phyloP scores from a whole-genome alignment of 345 rosid genomes.

The Turritis glabra region DNA sequence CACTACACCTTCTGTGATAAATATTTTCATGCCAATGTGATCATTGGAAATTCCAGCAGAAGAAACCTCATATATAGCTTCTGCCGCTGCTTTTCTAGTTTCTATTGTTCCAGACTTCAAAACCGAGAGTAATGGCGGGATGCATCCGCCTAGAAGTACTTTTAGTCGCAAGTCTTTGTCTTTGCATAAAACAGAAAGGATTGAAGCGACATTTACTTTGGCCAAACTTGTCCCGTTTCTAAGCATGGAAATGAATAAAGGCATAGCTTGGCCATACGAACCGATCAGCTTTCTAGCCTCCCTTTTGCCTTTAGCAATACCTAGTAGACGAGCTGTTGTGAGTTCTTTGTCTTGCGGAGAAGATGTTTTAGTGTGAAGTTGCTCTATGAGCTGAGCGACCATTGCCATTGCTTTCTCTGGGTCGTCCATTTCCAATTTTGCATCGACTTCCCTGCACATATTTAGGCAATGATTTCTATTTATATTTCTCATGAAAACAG shows the following conservation, averaged over 20 bases:
- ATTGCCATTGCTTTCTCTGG: slow-evolving; percentile 64
- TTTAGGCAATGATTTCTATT: neutral
- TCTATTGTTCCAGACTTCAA: slow-evolving; percentile 75
- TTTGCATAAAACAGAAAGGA: slow-evolving; percentile 70
- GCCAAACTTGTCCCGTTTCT: slow-evolving; percentile 70
- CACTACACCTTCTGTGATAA: slow-evolving; percentile 88
- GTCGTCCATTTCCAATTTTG: slow-evolving; percentile 51
- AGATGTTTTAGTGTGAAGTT: slow-evolving; percentile 65
- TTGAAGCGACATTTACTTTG: slow-evolving; percentile 77
- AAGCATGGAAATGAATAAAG: slow-evolving; percentile 78
- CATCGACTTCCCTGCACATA: slow-evolving; percentile 54
- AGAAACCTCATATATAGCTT: slow-evolving; percentile 87
- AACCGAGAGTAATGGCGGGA: slow-evolving; percentile 85
- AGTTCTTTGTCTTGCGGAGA: slow-evolving; percentile 81
- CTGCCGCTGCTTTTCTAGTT: slow-evolving; percentile 81
- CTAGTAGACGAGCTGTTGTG: slow-evolving; percentile 66
- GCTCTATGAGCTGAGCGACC: slow-evolving; percentile 78
- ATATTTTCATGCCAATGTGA: slow-evolving; percentile 86
- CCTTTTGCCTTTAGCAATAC: slow-evolving; percentile 63
- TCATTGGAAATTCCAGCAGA: slow-evolving; percentile 74
- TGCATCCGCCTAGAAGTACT: slow-evolving; percentile 94
- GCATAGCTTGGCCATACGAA: slow-evolving; percentile 84
- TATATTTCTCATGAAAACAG: neutral
- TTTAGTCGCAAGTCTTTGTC: slow-evolving; percentile 76
- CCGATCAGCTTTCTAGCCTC: slow-evolving; percentile 81